Base-by-base conservation (phyloP, 148 eudicot genomes). In the Silene latifolia region DNA sequence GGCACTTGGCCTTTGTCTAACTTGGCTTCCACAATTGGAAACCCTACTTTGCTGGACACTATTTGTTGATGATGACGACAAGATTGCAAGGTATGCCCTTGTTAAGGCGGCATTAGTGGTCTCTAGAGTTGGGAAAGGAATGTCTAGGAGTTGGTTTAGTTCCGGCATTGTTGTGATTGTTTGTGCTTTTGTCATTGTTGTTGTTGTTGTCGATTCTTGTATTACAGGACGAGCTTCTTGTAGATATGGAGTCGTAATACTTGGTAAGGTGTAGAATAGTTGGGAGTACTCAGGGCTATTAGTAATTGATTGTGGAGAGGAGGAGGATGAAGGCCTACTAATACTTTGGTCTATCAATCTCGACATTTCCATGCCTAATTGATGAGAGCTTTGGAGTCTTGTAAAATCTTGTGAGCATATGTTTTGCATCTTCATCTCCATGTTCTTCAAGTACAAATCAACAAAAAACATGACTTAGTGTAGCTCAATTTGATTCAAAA, bases 31-130 rank as follows among this genome's bases (percentile, higher is more conserved):
- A 14, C 47, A 25, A 61, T 62, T 69, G 3, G 67, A 24, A 17
- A 23, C 47, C 23, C 69, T 56, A 27, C 72, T 47, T 71, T 75
- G 72, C 48, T 64, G 75, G 0, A 19, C 69, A 18, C 75, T 60
- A 18, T 14, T 71, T 44, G 21, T 67, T 18, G 69, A 65, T 18
- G 84, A 65, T 21, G 86, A 75, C 21, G 90, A 87, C 23, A 92
- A 71, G 2, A 90, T 83, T 7, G 89, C 87, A 0, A 93, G 74
- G 19, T 87, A 82, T 23, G 96, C 98, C 47, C 72, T 84, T 13
- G 90, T 83, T 48, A 92, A 82, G 71, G 89, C 87, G 0, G 83
- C 89, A 17, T 90, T 93, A 21, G 89, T 89, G 21, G 69, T 76
- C 54, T 90, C 89, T 1, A 70, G 77, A 0, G 78, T 74, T 19